Evolutionary conservation across 352 stramenopile species (phyloP).

Genomic region (Pythium grandisporangium): DNA sequence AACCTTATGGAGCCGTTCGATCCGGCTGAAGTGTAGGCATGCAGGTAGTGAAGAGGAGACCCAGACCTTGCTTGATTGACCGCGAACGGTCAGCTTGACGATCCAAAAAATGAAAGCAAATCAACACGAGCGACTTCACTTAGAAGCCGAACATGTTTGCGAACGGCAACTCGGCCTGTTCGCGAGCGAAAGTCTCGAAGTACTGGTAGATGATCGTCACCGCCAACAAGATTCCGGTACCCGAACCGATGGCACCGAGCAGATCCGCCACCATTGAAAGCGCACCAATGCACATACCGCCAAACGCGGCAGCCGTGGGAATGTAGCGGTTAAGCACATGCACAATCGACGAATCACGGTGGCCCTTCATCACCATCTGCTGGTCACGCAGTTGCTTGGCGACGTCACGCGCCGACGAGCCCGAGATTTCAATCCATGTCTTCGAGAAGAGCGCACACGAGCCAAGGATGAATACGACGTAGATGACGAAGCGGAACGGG

Average conservation of each 20-base stretch:
- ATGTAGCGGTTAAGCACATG: conserved; percentile 99
- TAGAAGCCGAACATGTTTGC: conserved; percentile 81
- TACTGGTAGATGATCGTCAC: conserved; percentile 99
- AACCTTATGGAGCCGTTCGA: conserved; percentile 37
- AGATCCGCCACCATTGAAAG: conserved; percentile 98
- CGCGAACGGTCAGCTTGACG: not conserved
- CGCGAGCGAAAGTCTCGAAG: conserved; percentile 96
- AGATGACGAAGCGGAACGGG: conserved; percentile 98
- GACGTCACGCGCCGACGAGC: conserved; percentile 95
- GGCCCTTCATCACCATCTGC: conserved; percentile 99
- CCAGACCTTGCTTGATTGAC: not conserved
- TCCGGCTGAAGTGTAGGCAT: conserved; percentile 9
- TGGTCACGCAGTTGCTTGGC: conserved; percentile 98
- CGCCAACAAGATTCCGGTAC: conserved; percentile 97
- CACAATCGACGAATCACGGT: conserved; percentile 96
- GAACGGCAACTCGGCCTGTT: conserved; percentile 82
- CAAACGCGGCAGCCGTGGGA: conserved; percentile 97
- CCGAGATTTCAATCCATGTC: conserved; percentile 99
- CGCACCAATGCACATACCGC: conserved; percentile 99
- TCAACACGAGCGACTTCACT: conserved; percentile 14
- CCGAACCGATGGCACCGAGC: conserved; percentile 97
- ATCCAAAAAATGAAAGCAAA: no score
- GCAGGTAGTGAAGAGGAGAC: no score
- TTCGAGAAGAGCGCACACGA: conserved; percentile 99
- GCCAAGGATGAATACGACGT: conserved; percentile 98